Base-by-base conservation (phyloP, 352 stramenopile genomes). In the Globisporangium paddicum region DNA sequence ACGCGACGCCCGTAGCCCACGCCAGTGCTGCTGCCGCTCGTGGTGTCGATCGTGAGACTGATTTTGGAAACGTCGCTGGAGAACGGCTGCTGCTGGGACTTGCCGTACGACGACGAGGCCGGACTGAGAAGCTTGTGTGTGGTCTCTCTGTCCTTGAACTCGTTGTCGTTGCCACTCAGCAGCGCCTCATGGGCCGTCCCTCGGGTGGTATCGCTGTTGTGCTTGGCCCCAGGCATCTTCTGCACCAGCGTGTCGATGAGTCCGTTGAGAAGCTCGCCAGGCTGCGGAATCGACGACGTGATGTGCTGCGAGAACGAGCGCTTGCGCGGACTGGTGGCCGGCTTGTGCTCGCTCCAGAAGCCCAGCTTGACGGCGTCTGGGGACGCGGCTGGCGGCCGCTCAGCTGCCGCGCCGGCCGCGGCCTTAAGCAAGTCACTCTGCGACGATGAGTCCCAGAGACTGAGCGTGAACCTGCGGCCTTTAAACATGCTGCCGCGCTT, bases 281-380 rank as follows among this genome's bases (percentile, higher is more conserved):
- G 79, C 51, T 90, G 81, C 2, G 69, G 66, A 50, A 90, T 87
- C 55, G 77, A 84, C n/a, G 71, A 78, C 10, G 77, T 77, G 44
- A 92, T 72, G 35, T 88, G 79, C 53, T 91, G 79, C n/a, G 81
- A 91, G 46, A 91, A 73, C 8, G 77, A 88, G 34, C 82, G 79
- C 34, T 85, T 69, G 34, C 82, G 82, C 32, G 82, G 82, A 45
- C 79, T 91, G 30, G 54, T 67, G 14, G 62, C 48, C 25, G 74
- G 79, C 37, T 86, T 84, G 9, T 77, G 82, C 47, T 91, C 79
- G 48, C 84, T 94, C 84, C 84, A 94, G 57, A 94, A 94, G 18
- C 84, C 84, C 2, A 93, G 70, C 49, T 79, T 81, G 2, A 73
- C 63, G 16, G 79, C 77, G 13, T 93, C 79, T 7, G 79, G 76